Conservation (phyloP, 2,329 filamentous ascomycete genomes). For the Microcyclospora tardicrescens region DNA sequence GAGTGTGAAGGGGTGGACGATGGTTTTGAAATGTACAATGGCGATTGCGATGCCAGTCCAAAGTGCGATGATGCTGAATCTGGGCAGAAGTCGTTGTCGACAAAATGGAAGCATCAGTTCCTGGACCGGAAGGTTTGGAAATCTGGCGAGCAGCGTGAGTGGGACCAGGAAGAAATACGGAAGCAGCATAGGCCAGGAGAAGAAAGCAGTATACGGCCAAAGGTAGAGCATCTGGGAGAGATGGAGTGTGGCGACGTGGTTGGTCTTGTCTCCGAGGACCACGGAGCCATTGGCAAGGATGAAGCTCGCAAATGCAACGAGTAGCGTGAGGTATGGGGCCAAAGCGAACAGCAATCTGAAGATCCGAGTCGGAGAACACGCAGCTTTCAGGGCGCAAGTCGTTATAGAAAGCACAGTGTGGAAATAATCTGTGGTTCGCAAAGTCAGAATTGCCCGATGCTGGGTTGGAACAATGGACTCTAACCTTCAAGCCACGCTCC, state of each 20-base stretch:
- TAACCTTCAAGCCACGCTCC: constrained; percentile 39
- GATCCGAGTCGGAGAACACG: constrained; percentile 16
- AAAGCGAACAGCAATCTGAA: constrained; percentile 9
- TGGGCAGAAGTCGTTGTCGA: constrained; percentile 23
- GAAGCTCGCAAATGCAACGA: constrained; percentile 59
- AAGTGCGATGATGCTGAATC: constrained; percentile 23
- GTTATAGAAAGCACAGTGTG: constrained; percentile 49
- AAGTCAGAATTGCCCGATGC: not conserved
- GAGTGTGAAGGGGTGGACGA: constrained; percentile 88
- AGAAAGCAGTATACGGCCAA: constrained; percentile 81
- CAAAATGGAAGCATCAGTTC: constrained; percentile 24
- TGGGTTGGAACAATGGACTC: not conserved
- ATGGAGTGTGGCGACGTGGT: constrained; percentile 82
- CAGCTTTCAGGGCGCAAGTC: constrained; percentile 39
- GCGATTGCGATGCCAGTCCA: constrained; percentile 31
- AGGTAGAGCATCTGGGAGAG: constrained; percentile 89
- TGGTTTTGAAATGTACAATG: constrained; percentile 68
- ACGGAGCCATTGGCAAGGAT: constrained; percentile 82
- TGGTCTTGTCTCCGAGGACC: constrained; percentile 88
- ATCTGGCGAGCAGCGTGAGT: constrained; percentile 12
- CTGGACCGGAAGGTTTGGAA: constrained; percentile 16
- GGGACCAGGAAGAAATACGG: constrained; percentile 35
- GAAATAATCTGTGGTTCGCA: constrained; percentile 29
- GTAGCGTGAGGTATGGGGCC: constrained; percentile 45
- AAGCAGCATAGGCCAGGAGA: constrained; percentile 66